phyloP scores from a whole-genome alignment of 1,139 yeast genomes.

The Hemisphaericaspora xylofermentans region DNA sequence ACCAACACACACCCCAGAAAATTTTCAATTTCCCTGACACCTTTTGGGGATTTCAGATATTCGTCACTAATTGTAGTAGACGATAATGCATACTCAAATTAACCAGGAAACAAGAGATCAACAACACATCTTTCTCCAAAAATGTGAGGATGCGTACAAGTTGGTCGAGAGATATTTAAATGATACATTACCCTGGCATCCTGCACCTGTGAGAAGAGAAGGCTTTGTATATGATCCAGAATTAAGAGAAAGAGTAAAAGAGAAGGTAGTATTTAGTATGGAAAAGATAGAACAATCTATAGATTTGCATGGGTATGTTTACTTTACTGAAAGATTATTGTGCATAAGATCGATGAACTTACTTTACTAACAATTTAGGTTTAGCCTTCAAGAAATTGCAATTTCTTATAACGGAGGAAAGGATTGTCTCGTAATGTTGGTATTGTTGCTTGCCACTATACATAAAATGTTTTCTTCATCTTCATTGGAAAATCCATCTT shows the following conservation, averaged over 20 bases:
- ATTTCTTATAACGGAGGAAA: slow-evolving; percentile 89
- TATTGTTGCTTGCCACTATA: slow-evolving; percentile 61
- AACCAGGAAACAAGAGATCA: slow-evolving; percentile 10
- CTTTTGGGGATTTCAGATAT: too few species aligned
- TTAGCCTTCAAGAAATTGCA: slow-evolving; percentile 55
- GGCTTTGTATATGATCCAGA: slow-evolving; percentile 23
- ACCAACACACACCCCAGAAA: neutral
- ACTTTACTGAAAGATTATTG: neutral
- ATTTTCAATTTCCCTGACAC: too few species aligned
- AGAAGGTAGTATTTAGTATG: slow-evolving; percentile 30
- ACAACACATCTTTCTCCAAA: slow-evolving; percentile 17
- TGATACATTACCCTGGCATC: slow-evolving; percentile 31
- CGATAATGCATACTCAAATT: slow-evolving; percentile 4
- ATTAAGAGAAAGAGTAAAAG: slow-evolving; percentile 29
- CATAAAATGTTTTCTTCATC: slow-evolving; percentile 29
- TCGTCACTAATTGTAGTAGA: neutral
- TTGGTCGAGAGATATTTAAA: slow-evolving; percentile 33
- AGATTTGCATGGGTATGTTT: slow-evolving; percentile 34
- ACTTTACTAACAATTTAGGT: slow-evolving; percentile 18
- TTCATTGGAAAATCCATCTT: slow-evolving; percentile 8
- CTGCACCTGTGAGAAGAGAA: slow-evolving; percentile 19
- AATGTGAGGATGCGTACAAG: slow-evolving; percentile 35
- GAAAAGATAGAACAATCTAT: slow-evolving; percentile 31
- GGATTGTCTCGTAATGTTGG: slow-evolving; percentile 82
- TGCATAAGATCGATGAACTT: neutral